Conservation (phyloP, 2,329 filamentous ascomycete genomes). For the Talaromyces verruculosus region DNA sequence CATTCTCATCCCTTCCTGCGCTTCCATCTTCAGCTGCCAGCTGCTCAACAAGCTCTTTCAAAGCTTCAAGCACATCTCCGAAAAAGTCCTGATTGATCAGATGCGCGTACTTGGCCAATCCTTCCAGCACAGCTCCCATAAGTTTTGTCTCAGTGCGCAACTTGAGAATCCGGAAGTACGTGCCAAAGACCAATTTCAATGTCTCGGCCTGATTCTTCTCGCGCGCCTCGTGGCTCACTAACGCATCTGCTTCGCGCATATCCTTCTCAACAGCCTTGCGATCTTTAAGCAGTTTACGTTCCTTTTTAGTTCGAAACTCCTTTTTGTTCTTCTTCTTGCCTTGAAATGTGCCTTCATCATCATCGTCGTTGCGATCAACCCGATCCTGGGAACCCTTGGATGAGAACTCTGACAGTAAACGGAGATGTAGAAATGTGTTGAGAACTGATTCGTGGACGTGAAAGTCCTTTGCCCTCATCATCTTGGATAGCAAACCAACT, state of each 20-base stretch:
- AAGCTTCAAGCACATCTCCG: constrained; percentile 86
- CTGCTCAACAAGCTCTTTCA: constrained; percentile 86
- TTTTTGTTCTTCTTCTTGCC: constrained; percentile 63
- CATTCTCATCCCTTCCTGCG: constrained; percentile 49
- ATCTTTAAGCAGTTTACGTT: constrained; percentile 80
- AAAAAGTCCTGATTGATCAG: constrained; percentile 99
- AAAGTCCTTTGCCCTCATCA: constrained; percentile 89
- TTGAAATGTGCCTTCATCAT: constrained; percentile 42
- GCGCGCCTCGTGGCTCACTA: constrained; percentile 86
- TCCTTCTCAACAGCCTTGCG: constrained; percentile 87
- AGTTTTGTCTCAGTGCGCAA: constrained; percentile 68
- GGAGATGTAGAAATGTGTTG: constrained; percentile 86
- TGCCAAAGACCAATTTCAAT: constrained; percentile 89
- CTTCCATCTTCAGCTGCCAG: constrained; percentile 57
- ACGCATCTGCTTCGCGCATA: constrained; percentile 86
- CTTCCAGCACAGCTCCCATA: constrained; percentile 96
- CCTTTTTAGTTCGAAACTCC: constrained; percentile 84
- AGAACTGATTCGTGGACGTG: constrained; percentile 79
- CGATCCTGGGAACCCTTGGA: constrained; percentile 77
- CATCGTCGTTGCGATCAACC: constrained; percentile 62
- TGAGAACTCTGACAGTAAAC: constrained; percentile 82
- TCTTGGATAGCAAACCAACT: constrained; percentile 80
- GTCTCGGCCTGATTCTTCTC: constrained; percentile 95
- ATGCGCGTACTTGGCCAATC: constrained; percentile 88
- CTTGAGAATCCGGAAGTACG: constrained; percentile 94